phyloP scores from a whole-genome alignment of 768 basidiomycete species.

The Lactarius quietus region DNA sequence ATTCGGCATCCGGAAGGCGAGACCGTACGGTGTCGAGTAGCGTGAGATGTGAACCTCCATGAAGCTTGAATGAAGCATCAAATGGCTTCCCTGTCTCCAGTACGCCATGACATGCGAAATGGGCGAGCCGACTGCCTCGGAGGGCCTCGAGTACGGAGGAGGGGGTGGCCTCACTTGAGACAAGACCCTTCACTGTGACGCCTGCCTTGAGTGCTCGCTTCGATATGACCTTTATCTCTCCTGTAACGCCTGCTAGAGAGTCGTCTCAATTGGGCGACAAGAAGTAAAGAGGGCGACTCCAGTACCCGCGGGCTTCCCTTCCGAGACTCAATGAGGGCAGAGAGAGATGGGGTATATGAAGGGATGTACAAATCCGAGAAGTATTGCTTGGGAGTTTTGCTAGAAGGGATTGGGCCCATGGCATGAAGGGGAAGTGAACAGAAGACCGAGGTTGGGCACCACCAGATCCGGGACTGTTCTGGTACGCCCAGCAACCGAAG shows the following conservation, averaged over 20 bases:
- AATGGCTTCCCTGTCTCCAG: constrained; percentile 1
- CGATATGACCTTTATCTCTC: constrained; percentile 1
- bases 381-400: neutral
- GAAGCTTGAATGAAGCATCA: constrained; percentile 3
- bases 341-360: neutral
- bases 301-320: neutral
- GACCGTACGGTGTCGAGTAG: constrained; percentile 4
- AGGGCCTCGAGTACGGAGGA: neutral
- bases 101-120: constrained; percentile 12
- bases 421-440: constrained; percentile 23
- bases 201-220: neutral
- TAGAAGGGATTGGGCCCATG: constrained; percentile 15
- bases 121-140: neutral
- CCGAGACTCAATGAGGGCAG: neutral
- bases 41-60: neutral
- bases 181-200: neutral
- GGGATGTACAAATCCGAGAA: constrained; percentile 11
- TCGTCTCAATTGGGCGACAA: constrained; percentile 3
- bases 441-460: neutral
- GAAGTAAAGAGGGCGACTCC: neutral
- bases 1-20: neutral
- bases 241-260: neutral
- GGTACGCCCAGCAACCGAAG: constrained; percentile 3
- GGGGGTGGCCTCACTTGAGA: neutral
- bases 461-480: neutral